Conservation (phyloP, 2,329 filamentous ascomycete species). For the Cordyceps cicadae region DNA sequence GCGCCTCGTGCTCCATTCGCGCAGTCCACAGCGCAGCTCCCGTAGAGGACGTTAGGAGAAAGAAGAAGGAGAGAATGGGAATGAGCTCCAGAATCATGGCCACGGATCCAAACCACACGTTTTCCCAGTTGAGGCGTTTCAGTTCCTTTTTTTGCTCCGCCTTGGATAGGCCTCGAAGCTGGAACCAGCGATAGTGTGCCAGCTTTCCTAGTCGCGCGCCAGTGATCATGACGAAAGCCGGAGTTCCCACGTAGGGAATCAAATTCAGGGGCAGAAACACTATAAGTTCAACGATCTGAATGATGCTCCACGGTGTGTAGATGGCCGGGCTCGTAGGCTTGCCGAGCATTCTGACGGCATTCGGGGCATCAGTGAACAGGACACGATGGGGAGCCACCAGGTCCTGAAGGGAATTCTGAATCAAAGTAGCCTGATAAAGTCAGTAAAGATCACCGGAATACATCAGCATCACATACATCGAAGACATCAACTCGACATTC, state of each 20-base stretch:
- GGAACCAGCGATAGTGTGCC: constrained; percentile 85
- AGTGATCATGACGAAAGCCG: constrained; percentile 79
- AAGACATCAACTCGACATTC: constrained; percentile 75
- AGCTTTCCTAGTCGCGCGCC: constrained; percentile 82
- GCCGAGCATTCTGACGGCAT: constrained; percentile 71
- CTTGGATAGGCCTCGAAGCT: constrained; percentile 65
- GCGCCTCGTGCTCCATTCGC: constrained; percentile 57
- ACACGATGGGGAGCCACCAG: constrained; percentile 61
- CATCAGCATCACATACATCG: constrained; percentile 50
- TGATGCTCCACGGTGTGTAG: constrained; percentile 81
- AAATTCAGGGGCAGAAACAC: constrained; percentile 76
- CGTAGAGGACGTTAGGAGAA: constrained; percentile 76
- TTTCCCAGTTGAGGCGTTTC: constrained; percentile 63
- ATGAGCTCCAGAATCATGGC: constrained; percentile 81
- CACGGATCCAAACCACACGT: constrained; percentile 86
- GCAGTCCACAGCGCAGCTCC: constrained; percentile 83
- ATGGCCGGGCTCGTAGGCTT: constrained; percentile 68
- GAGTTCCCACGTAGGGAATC: constrained; percentile 72
- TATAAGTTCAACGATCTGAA: constrained; percentile 83
- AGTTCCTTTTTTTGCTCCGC: constrained; percentile 66
- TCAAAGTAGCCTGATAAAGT: constrained; percentile 52
- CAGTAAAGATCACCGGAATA: background rate
- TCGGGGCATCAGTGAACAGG: constrained; percentile 57
- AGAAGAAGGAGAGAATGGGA: constrained; percentile 86
- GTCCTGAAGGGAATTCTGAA: constrained; percentile 62